These are phyloP conservation scores for Aspergillus unguis DNA, from an alignment of 2,329 filamentous ascomycete species.

Conservation along the genomic window DNA sequence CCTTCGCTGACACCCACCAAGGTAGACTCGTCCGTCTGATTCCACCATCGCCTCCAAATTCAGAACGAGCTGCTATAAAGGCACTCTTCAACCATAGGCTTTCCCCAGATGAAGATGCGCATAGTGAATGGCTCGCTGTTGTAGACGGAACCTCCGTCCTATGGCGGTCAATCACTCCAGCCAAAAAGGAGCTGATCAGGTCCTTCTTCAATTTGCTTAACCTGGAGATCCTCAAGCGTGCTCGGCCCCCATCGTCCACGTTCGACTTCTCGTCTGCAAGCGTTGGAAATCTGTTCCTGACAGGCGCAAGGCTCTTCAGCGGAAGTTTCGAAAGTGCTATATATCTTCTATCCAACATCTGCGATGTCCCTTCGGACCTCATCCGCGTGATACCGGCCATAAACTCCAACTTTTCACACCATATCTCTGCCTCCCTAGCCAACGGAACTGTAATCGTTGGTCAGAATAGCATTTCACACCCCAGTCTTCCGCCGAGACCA, in stretches of 20 bases:
- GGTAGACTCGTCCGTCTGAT: constrained; percentile 88
- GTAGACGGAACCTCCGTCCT: constrained; percentile 76
- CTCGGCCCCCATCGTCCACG: constrained; percentile 63
- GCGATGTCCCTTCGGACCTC: constrained; percentile 68
- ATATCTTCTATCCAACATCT: constrained; percentile 82
- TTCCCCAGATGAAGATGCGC: constrained; percentile 60
- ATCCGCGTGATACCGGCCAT: constrained; percentile 83
- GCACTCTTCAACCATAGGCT: constrained; percentile 84
- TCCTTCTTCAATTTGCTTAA: constrained; percentile 74
- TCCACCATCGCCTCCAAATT: constrained; percentile 58
- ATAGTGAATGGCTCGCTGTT: constrained; percentile 81
- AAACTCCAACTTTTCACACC: constrained; percentile 92
- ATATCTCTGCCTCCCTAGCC: constrained; percentile 78
- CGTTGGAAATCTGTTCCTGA: constrained; percentile 76
- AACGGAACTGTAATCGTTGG: constrained; percentile 79
- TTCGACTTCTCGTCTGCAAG: constrained; percentile 76
- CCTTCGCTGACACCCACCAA: constrained; percentile 34
- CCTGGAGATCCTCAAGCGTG: constrained; percentile 73
- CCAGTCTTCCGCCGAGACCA: constrained; percentile 49
- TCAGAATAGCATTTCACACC: constrained; percentile 90
- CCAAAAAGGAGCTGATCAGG: constrained; percentile 73
- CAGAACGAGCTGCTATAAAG: constrained; percentile 72
- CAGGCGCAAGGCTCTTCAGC: constrained; percentile 82
- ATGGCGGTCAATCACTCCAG: constrained; percentile 68
- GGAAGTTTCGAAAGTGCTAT: constrained; percentile 91